Percentiles rank a stretch among this genome's conserved stretches.
phyloP scores from a whole-genome alignment of 352 stramenopile genomes.

The Pythium oligandrum region DNA sequence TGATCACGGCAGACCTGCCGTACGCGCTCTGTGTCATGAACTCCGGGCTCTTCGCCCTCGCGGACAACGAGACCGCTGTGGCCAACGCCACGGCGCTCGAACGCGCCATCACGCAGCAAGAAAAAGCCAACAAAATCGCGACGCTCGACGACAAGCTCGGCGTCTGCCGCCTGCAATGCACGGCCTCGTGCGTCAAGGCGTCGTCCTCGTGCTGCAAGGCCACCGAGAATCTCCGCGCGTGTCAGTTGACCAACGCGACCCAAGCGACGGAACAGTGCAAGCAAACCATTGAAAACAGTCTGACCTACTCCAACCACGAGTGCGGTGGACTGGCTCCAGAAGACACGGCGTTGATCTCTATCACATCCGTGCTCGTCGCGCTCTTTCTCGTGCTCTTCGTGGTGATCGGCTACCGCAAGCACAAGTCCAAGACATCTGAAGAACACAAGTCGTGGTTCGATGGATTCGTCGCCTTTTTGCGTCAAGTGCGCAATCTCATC shows the following conservation, averaged over 20 bases:
- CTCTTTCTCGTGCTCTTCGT: neutral
- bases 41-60: conserved; percentile 24
- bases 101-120: no score
- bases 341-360: conserved; percentile 12
- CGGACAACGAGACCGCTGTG: conserved; percentile 8
- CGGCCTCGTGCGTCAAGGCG: conserved; percentile 9
- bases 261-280: conserved; percentile 12
- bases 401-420: conserved; percentile 2
- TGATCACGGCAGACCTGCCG: conserved; percentile 18
- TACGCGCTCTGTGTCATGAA: conserved; percentile 37
- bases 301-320: conserved; percentile 20
- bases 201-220: conserved; percentile 26
- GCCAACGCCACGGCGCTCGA: neutral
- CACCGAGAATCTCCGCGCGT: conserved; percentile 15
- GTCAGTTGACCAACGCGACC: conserved; percentile 5
- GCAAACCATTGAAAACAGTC: conserved; percentile 14
- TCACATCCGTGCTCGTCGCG: neutral
- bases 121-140: neutral
- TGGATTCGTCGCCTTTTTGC: neutral
- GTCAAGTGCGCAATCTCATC: conserved; percentile 28
- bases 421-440: neutral
- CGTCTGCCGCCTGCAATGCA: conserved; percentile 21
- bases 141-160: neutral
- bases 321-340: conserved; percentile 9
- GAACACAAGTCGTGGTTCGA: neutral